Evolutionary conservation across 306 rosid species (phyloP), one percentile per base, ranked within the genome.

Genomic region (Pterocarpus macrocarpus): DNA sequence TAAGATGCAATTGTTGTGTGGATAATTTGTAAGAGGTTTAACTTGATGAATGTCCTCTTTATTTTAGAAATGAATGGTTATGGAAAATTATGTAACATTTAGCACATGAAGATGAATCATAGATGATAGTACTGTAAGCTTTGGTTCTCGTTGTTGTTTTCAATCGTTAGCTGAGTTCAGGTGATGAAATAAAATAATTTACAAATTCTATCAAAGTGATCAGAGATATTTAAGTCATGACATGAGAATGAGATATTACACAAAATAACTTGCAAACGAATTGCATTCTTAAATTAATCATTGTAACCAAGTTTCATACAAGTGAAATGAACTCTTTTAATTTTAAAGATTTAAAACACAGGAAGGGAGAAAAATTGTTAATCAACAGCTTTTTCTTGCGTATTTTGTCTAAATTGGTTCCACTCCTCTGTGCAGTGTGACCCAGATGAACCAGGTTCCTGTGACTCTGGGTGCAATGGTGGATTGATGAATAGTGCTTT

Each of bases 401-500:
- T 22, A 22, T 10, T 10, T 75, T 61, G 6, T 70, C 55, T 77
- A 32, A 77, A 52, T 52, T 77, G 64, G 58, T 7, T 34, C 15
- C 6, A 35, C 44, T 73, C 45, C 36, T 43, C 5, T 62, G 34
- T 81, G 89, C 91, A 95, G 98, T 96, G 98, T 84, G 97, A 96
- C 84, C 97, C 97, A 41, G 99, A 93, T 39, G 97, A 93, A 68
- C 35, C 81, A 7, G 89, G 90, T 59, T 90, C 98, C 35, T 95
- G 99, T 0, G 99, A 95, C 78, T 80, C 97, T 0, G 98, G 99
- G n/a, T 96, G 99, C 90, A 96, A 81, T 3, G 98, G 99, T 12
- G 99, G 99, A 63, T 88, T 93, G 79, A 96, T 96, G 98, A 96
- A 96, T 49, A 96, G 97, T 77, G 99, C 99, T 77, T 86, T 96